Evolutionary conservation across 148 eudicot species (phyloP).

Genomic region (Persicaria tinctoria): DNA sequence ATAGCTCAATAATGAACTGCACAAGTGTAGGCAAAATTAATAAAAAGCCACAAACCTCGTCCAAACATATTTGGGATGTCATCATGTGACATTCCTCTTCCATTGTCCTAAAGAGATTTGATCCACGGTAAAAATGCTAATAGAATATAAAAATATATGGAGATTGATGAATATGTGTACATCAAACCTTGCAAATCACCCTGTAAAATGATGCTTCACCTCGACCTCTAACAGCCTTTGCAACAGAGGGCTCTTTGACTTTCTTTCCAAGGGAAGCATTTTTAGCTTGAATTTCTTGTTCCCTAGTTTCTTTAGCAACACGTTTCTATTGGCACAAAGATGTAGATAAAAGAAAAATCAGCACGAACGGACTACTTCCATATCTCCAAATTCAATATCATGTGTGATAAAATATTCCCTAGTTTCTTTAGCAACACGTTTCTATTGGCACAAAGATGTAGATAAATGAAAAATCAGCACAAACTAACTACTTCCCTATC

Average conservation of each 20-base stretch:
- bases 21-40: neutral
- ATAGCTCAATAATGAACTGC: slow-evolving; percentile 4
- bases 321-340: slow-evolving; percentile 47
- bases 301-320: slow-evolving; percentile 83
- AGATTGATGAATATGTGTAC: neutral
- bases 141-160: neutral
- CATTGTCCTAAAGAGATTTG: slow-evolving; percentile 65
- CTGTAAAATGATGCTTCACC: slow-evolving; percentile 91
- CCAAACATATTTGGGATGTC: slow-evolving; percentile 99
- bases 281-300: slow-evolving; percentile 76
- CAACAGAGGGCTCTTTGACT: slow-evolving; percentile 48
- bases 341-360: slow-evolving; percentile 9
- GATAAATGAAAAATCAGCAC: slow-evolving; percentile 6
- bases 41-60: slow-evolving; percentile 48
- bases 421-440: slow-evolving; percentile 93
- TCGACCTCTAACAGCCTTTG: slow-evolving; percentile 67
- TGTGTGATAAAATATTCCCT: slow-evolving; percentile 19
- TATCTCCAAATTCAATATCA: neutral
- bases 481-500: neutral
- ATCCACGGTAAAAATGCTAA: neutral
- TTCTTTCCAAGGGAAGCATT: slow-evolving; percentile 86
- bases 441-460: slow-evolving; percentile 27
- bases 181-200: slow-evolving; percentile 89
- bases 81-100: slow-evolving; percentile 98
- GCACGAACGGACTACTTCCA: neutral